phyloP scores from a whole-genome alignment of 768 basidiomycete genomes.

The Candolleomyces eurysporus region DNA sequence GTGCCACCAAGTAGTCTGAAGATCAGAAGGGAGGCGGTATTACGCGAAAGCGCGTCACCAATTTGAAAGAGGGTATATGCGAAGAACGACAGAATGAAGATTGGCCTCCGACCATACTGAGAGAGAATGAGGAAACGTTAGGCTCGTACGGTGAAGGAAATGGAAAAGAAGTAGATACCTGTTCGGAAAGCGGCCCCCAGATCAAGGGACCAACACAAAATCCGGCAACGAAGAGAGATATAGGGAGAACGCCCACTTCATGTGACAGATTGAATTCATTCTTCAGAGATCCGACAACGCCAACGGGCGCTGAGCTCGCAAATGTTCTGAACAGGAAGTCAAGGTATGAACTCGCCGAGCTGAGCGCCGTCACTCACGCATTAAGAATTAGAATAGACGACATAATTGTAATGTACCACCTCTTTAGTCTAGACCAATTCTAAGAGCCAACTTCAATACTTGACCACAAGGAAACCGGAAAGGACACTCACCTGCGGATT shows the following conservation, averaged over 20 bases:
- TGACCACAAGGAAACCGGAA: neutral
- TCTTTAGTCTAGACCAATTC: constrained; percentile 46
- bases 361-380: constrained; percentile 35
- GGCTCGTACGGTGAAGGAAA: neutral
- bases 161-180: neutral
- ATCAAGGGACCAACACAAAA: constrained; percentile 62
- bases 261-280: constrained; percentile 45
- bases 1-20: constrained; percentile 68
- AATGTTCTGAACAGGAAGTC: constrained; percentile 46
- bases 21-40: constrained; percentile 61
- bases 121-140: neutral
- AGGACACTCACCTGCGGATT: constrained; percentile 42
- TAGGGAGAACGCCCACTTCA: constrained; percentile 51
- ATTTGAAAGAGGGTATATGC: constrained; percentile 63
- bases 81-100: constrained; percentile 56
- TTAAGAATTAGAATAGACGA: constrained; percentile 51
- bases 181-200: constrained; percentile 55
- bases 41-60: constrained; percentile 57
- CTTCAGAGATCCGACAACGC: constrained; percentile 42
- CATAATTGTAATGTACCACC: constrained; percentile 52
- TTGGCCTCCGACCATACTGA: constrained; percentile 54
- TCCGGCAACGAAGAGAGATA: constrained; percentile 63
- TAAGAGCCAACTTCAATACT: constrained; percentile 15
- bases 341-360: neutral
- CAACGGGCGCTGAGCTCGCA: constrained; percentile 57